Base-by-base conservation (phyloP, 108 stramenopile genomes). In the Parietichytrium sp. region DNA sequence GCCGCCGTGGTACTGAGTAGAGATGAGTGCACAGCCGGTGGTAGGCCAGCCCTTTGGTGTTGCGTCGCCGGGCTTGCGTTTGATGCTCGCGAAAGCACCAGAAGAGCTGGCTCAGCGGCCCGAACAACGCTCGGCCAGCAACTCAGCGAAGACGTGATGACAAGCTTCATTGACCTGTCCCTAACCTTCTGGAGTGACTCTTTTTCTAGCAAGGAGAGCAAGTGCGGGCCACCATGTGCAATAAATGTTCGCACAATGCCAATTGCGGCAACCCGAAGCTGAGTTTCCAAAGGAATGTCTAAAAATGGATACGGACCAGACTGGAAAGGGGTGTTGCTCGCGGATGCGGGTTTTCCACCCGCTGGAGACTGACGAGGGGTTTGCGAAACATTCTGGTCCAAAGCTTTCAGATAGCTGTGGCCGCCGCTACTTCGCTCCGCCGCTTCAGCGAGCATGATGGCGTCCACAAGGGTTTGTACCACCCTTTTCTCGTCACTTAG, bases 141-240 rank as follows among this genome's bases (percentile, higher is more conserved):
- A 42, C 61, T 72, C 8, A 72, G 61, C 29, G 61, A 33, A 12
- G 61, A 72, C 0, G 61, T 72, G 33, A 72, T 72, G 38, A 72
- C 61, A 12, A 72, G 61, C 42, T 72, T 72, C 38, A 72, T 20
- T 13, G 61, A 33, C 8, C 61, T 33, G 33, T 72, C 61, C 15
- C 61, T 33, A 25, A 72, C 61, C 0, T 16, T 3, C 1, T 42
- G 61, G 33, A 25, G 45, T 42, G 10, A 12, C 6, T 72, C 61
- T 7, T 1, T 27, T n/a, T 72, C 3, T 42, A 72, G 36, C 6
- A 45, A 6, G 10, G 38, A 42, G 20, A 72, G 16, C 13, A 72
- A 25, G 20, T 27, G 23, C n/a, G 45, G 38, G 42, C 61, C 20
- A 1, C 61, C 61, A 0, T 42, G 61, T 10, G 61, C 20, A 8